Evolutionary conservation across 805 yeast genomes (phyloP), one percentile per base, ranked within the genome.

Genomic region (Diddensiella caesifluorescens): DNA sequence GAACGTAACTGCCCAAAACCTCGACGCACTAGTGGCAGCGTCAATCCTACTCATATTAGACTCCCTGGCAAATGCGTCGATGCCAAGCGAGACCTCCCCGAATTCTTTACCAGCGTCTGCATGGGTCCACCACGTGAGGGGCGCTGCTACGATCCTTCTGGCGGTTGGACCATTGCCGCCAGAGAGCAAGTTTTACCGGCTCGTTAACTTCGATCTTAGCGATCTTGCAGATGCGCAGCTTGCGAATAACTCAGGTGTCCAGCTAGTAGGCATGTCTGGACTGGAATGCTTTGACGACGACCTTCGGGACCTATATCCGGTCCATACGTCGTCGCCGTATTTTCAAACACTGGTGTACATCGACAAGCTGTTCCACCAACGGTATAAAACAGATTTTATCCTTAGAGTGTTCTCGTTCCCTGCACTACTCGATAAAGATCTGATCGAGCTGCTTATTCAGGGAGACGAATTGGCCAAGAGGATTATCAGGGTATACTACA

Each of bases 91-190:
- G 16, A 57, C 57, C 53, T 65, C 75, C 4, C 69, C 78, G 2
- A 60, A 59, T 41, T 80, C 88, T 2, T 62, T 88, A 44, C 95
- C 96, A 1, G 89, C 97, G 2, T 80, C 92, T 3, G 95, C 97
- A 0, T 90, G 97, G 97, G 80, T 90, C 43, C 92, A 86, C 68
- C 97, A 90, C 56, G 96, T 90, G 9, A 84, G 92, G 53, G 97
- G 97, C 23, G 95, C 97, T 0, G 96, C 96, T 4, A 89, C 97
- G 0, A 90, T 90, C 41, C 69, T 90, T 38, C 84, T 95, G 1
- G 95, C 96, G 0, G 95, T 89, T n/a, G 87, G 96, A 88, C 96
- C 95, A 3, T 67, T 88, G 38, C 80, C 80, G 35, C 80, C 77
- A 35, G 69, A 72, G 10, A 80, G 87, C 2, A 62, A 83, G 41